These are phyloP conservation scores for Nannizziopsis barbatae DNA, from an alignment of 2,329 filamentous ascomycete species.

Conservation along the genomic window DNA sequence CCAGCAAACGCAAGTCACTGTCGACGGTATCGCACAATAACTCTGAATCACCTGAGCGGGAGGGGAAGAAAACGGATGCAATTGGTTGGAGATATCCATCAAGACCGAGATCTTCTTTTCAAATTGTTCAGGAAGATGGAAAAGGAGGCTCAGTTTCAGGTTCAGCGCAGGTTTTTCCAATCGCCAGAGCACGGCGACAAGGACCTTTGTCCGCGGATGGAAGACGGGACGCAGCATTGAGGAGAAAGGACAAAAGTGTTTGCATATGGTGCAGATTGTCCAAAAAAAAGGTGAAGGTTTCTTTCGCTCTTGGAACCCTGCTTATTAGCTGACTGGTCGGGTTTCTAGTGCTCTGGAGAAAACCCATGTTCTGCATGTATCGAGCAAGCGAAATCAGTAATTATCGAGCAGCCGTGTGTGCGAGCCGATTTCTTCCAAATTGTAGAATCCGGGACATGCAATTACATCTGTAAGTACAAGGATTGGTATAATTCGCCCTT, in stretches of 20 bases:
- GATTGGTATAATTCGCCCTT: background rate
- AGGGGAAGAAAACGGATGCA: background rate
- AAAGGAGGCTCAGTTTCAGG: slow-evolving; percentile 31
- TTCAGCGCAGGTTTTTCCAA: slow-evolving; percentile 33
- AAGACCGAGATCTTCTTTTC: slow-evolving; percentile 24
- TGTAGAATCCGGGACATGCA: slow-evolving; percentile 36
- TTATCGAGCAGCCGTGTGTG: slow-evolving; percentile 36
- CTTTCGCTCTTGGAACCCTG: background rate
- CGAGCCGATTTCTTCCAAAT: slow-evolving; percentile 36
- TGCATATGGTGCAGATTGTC: slow-evolving; percentile 36
- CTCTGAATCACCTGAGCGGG: background rate
- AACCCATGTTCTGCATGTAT: slow-evolving; percentile 34
- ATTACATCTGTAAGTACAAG: slow-evolving; percentile 35
- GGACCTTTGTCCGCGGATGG: slow-evolving; percentile 32
- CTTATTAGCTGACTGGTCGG: slow-evolving; percentile 10
- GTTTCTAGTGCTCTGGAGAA: slow-evolving; percentile 31
- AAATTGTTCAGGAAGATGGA: slow-evolving; percentile 37
- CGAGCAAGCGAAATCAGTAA: slow-evolving; percentile 22
- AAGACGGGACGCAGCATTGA: slow-evolving; percentile 32
- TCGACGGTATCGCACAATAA: background rate
- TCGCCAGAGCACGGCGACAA: slow-evolving; percentile 34
- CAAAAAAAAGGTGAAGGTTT: slow-evolving; percentile 32
- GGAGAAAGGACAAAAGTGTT: slow-evolving; percentile 36
- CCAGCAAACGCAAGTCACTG: background rate
- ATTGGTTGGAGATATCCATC: slow-evolving; percentile 19